These are phyloP conservation scores for Penicillium flavigenum DNA, from an alignment of 495 filamentous ascomycete genomes.

Conservation along the genomic window DNA sequence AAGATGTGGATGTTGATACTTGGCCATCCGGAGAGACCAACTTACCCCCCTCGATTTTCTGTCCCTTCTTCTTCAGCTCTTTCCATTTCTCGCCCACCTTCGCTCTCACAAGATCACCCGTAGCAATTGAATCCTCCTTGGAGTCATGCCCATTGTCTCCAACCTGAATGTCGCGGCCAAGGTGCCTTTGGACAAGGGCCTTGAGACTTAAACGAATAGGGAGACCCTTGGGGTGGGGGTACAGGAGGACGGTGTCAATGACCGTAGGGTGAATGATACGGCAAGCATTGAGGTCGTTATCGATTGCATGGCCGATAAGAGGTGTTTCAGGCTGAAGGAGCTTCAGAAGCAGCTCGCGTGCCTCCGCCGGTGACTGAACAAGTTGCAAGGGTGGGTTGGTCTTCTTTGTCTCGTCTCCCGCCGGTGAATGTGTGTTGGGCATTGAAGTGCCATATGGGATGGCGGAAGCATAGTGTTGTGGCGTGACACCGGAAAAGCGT, in stretches of 20 bases:
- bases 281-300: slow-evolving; percentile 86
- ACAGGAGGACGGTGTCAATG: slow-evolving; percentile 84
- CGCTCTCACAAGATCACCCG: slow-evolving; percentile 77
- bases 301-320: slow-evolving; percentile 87
- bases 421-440: slow-evolving; percentile 14
- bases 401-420: slow-evolving; percentile 18
- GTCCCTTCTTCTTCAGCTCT: slow-evolving; percentile 60
- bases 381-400: slow-evolving; percentile 54
- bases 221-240: slow-evolving; percentile 70
- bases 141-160: slow-evolving; percentile 77
- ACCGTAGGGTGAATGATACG: slow-evolving; percentile 81
- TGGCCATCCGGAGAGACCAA: slow-evolving; percentile 48
- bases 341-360: slow-evolving; percentile 69
- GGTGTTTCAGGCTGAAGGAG: slow-evolving; percentile 72
- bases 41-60: slow-evolving; percentile 54
- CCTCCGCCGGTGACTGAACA: slow-evolving; percentile 66
- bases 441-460: slow-evolving; percentile 50
- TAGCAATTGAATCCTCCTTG: slow-evolving; percentile 81
- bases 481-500: slow-evolving; percentile 79
- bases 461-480: slow-evolving; percentile 70
- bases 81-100: slow-evolving; percentile 67
- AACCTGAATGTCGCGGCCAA: slow-evolving; percentile 75
- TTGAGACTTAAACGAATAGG: slow-evolving; percentile 76
- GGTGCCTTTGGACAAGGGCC: slow-evolving; percentile 58
- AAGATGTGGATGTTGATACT: background rate